Evolutionary conservation across 371 early-diverging fungal genomes (phyloP), one percentile per base, ranked within the genome.

Genomic region (Mucor sp.): DNA sequence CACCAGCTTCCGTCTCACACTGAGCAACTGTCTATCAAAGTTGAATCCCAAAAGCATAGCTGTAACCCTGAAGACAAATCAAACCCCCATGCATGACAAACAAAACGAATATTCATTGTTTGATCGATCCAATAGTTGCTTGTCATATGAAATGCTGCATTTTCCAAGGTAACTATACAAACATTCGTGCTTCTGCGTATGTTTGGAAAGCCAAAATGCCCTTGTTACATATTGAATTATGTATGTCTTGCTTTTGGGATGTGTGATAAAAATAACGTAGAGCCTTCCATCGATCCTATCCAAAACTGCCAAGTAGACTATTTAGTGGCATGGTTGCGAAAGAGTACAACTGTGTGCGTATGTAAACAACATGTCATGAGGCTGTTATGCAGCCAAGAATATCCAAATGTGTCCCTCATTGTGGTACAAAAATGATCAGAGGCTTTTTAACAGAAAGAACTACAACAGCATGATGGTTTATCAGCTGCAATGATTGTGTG

Each of bases 351-450:
- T 37, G 37, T 37, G 37, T 37, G 37, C 37, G 37, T 19, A 23
- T 50, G 23, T 50, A 50, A 50, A 50, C 50, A 50, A 25, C 12
- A 44, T 50, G 50, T 50, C 50, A 50, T 50, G 50, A 50, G 50
- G 50, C 8, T 50, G 50, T n/a, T 50, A 50, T 50, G 50, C 50
- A 50, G 50, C 50, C 50, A 50, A 50, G 25, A 50, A 50, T 50
- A 50, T 23, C 50, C 21, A 50, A 50, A 50, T 50, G 50, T 50
- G 25, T 50, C 50, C 50, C 50, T 50, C 21, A 25, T 25, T 50
- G 50, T 50, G 25, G 50, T 14, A 50, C 50, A 56, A 17, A 17
- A 30, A 56, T 30, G 32, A 56, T 32, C 57, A 56, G 32, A 28
- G 32, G 57, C 28, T 30, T 48, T 23, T 48, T 11, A 56, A 30